A percentile compares a stretch with the other conserved stretches of the same genome.
Conservation (phyloP, 768 basidiomycete species). For the Rhizopogon roseolus region DNA sequence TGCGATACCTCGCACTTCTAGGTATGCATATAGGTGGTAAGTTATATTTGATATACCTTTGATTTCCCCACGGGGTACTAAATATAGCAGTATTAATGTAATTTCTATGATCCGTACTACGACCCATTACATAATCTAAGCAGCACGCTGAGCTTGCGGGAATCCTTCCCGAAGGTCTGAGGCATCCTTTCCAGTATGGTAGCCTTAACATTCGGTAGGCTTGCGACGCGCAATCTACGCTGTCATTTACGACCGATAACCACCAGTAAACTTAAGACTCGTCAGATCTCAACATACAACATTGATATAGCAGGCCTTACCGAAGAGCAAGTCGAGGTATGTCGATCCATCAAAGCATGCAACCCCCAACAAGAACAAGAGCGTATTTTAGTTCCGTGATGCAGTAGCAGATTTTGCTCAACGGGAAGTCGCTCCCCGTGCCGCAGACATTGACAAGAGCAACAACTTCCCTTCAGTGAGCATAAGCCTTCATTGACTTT, state of each 20-base stretch:
- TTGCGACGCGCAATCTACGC: background rate
- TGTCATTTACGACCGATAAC: background rate
- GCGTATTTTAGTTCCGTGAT: slow-evolving; percentile 61
- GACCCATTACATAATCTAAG: too few relatives aligned
- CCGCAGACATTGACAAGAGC: slow-evolving; percentile 79
- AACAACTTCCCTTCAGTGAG: slow-evolving; percentile 77
- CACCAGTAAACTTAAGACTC: background rate
- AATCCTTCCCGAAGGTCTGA: too few relatives aligned
- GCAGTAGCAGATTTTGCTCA: slow-evolving; percentile 77
- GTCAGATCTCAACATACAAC: slow-evolving; percentile 61
- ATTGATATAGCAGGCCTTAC: slow-evolving; percentile 69
- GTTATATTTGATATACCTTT: too few relatives aligned
- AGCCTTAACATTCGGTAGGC: background rate
- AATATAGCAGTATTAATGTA: too few relatives aligned
- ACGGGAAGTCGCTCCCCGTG: slow-evolving; percentile 79
- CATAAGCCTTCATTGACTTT: background rate
- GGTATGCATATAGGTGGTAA: too few relatives aligned
- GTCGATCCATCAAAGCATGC: slow-evolving; percentile 9
- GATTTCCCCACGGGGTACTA: too few relatives aligned
- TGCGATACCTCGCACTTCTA: too few relatives aligned
- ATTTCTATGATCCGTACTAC: background rate
- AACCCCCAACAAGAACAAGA: background rate
- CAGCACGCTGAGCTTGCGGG: too few relatives aligned
- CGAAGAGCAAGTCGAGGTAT: slow-evolving; percentile 76
- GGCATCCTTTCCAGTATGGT: background rate